A percentile compares a stretch with the other conserved stretches of the same genome.
These are phyloP conservation scores for Pythium apleroticum DNA, from an alignment of 352 stramenopile species.

Conservation along the genomic window DNA sequence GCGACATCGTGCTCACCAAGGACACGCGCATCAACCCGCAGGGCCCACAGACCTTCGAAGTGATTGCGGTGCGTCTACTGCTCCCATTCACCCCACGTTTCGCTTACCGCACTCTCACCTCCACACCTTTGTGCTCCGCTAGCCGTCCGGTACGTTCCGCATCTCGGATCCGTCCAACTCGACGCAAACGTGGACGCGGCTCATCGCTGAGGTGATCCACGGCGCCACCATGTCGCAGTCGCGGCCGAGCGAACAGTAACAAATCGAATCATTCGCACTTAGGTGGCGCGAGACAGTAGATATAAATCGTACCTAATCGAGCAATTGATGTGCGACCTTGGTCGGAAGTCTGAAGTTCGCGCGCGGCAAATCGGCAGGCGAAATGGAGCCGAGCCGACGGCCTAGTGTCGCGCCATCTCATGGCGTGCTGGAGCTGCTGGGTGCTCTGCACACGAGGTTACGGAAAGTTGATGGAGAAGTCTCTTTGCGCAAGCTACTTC, in stretches of 20 bases:
- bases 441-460: conserved; percentile 36
- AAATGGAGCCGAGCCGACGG: neutral
- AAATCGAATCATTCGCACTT: conserved; percentile 21
- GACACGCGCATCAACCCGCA: conserved; percentile 72
- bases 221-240: conserved; percentile 22
- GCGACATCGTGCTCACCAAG: conserved; percentile 58
- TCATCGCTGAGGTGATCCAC: conserved; percentile 40
- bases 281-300: neutral
- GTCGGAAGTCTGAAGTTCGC: conserved; percentile 8
- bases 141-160: conserved; percentile 61
- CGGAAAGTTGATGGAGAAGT: conserved; percentile 15
- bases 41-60: conserved; percentile 72
- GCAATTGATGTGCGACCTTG: neutral
- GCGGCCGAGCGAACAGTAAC: conserved; percentile 8
- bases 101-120: neutral
- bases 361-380: conserved; percentile 12
- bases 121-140: neutral
- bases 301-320: conserved; percentile 3
- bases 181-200: conserved; percentile 58
- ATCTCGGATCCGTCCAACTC: conserved; percentile 62
- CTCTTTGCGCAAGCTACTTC: conserved; percentile 36
- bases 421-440: conserved; percentile 45
- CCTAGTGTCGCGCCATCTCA: neutral
- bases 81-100: neutral
- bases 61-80: conserved; percentile 56